phyloP scores from a whole-genome alignment of 208 protist genomes.

The Jaenimonas drosophilae region DNA sequence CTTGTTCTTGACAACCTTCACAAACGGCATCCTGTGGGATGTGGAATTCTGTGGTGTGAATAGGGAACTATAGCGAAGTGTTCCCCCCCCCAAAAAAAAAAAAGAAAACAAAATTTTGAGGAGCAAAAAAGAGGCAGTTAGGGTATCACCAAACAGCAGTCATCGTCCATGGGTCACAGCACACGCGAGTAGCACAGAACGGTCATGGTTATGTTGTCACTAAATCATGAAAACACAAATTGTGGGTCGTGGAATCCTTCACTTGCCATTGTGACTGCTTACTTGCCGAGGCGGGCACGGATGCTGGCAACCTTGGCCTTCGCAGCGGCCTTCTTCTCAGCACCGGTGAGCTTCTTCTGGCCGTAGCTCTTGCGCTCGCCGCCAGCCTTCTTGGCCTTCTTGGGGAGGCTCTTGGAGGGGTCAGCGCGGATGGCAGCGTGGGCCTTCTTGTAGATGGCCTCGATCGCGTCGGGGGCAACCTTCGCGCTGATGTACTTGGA shows the following conservation, averaged over 20 bases:
- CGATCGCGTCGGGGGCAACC: conserved; percentile 88
- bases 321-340: conserved; percentile 42
- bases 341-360: conserved; percentile 31
- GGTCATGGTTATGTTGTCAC: neutral
- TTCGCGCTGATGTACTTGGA: conserved; percentile 90
- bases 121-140: neutral
- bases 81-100: too few relatives aligned
- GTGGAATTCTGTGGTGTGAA: neutral
- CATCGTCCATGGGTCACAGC: neutral
- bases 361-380: conserved; percentile 34
- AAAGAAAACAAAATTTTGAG: conserved; percentile 1
- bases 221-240: conserved; percentile 8
- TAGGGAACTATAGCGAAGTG: too few relatives aligned
- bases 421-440: conserved; percentile 93
- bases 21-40: conserved; percentile 55
- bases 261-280: too few relatives aligned
- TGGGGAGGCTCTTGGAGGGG: conserved; percentile 63
- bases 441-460: conserved; percentile 92
- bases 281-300: conserved; percentile 36
- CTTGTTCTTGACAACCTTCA: conserved; percentile 90
- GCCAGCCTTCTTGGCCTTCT: conserved; percentile 46
- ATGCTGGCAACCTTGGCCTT: conserved; percentile 60
- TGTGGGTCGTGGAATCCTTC: neutral
- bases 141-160: conserved; percentile 4
- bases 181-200: neutral